These are phyloP conservation scores for Cinnamomum micranthum DNA, from an alignment of 164 flowering plant genomes.

Conservation along the genomic window DNA sequence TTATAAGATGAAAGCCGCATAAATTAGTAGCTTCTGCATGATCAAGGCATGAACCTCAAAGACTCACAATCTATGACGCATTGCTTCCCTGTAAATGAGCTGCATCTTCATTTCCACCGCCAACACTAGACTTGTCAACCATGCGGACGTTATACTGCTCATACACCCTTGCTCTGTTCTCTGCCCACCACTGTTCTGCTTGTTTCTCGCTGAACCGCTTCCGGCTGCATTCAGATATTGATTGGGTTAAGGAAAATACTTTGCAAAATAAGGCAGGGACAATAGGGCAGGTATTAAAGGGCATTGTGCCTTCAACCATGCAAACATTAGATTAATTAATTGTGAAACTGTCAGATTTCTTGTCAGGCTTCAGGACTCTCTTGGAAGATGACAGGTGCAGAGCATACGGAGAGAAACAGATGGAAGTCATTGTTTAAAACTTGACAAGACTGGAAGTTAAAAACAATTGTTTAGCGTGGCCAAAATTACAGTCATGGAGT, in stretches of 20 bases:
- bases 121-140: conserved; percentile 71
- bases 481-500: too few species aligned
- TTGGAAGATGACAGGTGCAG: background rate
- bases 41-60: conserved; percentile 14
- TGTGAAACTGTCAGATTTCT: too few species aligned
- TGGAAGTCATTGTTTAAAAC: background rate
- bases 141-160: conserved; percentile 80
- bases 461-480: too few species aligned
- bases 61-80: conserved; percentile 23
- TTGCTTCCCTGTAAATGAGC: conserved; percentile 32
- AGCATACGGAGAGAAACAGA: background rate
- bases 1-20: conserved; percentile 26
- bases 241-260: background rate
- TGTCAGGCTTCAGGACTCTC: too few species aligned
- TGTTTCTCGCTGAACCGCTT: conserved; percentile 92
- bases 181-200: conserved; percentile 99
- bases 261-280: background rate
- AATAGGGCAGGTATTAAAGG: background rate
- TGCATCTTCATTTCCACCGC: conserved; percentile 59
- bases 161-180: conserved; percentile 80
- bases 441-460: too few species aligned
- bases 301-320: background rate
- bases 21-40: conserved; percentile 20
- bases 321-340: background rate
- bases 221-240: conserved; percentile 55